Percentiles rank a stretch among this genome's conserved stretches.
phyloP scores from a whole-genome alignment of 179 eudicot genomes.

The Actinidia arguta region DNA sequence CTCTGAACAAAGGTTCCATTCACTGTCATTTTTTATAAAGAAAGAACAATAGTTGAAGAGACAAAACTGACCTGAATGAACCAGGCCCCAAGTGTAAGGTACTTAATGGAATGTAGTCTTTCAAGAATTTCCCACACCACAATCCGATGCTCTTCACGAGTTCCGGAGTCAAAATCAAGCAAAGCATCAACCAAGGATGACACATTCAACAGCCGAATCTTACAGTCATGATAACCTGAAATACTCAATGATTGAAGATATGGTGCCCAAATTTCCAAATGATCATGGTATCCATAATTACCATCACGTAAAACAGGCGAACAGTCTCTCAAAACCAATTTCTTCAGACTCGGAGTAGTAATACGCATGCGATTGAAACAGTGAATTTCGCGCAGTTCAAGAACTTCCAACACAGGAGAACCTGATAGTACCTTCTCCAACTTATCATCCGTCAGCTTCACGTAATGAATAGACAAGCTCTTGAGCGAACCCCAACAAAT shows the following conservation, averaged over 20 bases:
- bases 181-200: not conserved
- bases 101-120: not conserved
- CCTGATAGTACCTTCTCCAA: not conserved
- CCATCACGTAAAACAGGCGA: not conserved
- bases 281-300: not conserved
- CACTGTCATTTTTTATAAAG: too few species aligned
- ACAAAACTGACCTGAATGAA: not conserved
- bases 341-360: not conserved
- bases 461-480: not conserved
- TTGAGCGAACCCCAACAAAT: not conserved
- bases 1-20: too few species aligned
- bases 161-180: not conserved
- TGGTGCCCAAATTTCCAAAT: not conserved
- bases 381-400: not conserved
- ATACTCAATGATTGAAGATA: not conserved
- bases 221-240: not conserved
- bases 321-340: not conserved
- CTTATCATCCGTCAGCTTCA: not conserved
- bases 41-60: too few species aligned
- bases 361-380: not conserved
- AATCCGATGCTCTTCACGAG: not conserved
- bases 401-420: not conserved
- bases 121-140: not conserved
- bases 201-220: not conserved
- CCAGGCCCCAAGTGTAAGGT: not conserved